Evolutionary conservation across 371 early-diverging fungal species (phyloP).

Genomic region (Rhizopus microsporus): DNA sequence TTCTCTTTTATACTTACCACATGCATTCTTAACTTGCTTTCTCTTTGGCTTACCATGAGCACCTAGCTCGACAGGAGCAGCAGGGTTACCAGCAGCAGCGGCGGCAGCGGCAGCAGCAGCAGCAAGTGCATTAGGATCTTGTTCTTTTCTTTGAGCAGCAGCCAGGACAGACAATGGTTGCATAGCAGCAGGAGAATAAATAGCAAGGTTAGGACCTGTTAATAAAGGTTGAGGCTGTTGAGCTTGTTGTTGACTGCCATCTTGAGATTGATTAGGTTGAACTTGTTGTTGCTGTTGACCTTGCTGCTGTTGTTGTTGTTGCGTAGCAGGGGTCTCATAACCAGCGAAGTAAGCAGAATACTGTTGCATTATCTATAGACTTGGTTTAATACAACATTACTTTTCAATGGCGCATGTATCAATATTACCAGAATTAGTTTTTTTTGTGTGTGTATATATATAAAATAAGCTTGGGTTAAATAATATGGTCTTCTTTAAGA

Average conservation of each 20-base stretch:
- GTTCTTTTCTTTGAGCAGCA: constrained; percentile 21
- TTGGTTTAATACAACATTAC: neutral
- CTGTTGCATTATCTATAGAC: constrained; percentile 33
- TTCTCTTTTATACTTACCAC: constrained; percentile 53
- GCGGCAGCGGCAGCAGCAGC: constrained; percentile 18
- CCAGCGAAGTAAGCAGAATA: constrained; percentile 36
- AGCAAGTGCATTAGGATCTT: constrained; percentile 9
- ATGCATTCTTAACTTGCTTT: constrained; percentile 84
- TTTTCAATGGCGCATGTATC: too few species aligned
- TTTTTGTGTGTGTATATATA: constrained; percentile 5
- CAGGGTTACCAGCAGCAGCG: constrained; percentile 15
- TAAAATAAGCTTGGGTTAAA: constrained; percentile 4
- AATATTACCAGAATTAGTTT: neutral
- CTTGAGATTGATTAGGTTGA: constrained; percentile 12
- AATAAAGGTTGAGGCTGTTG: constrained; percentile 20
- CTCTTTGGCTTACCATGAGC: constrained; percentile 45
- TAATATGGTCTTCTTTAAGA: constrained; percentile 5
- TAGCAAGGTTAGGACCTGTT: constrained; percentile 23
- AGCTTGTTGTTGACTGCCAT: constrained; percentile 22
- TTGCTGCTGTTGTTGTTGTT: constrained; percentile 21
- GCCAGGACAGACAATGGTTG: constrained; percentile 25
- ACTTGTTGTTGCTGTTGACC: constrained; percentile 16
- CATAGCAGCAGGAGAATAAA: constrained; percentile 31
- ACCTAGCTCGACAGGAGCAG: constrained; percentile 12
- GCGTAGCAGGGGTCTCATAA: constrained; percentile 24